Evolutionary conservation across 2,329 filamentous ascomycete genomes (phyloP).

Genomic region (Trichophyton simii): DNA sequence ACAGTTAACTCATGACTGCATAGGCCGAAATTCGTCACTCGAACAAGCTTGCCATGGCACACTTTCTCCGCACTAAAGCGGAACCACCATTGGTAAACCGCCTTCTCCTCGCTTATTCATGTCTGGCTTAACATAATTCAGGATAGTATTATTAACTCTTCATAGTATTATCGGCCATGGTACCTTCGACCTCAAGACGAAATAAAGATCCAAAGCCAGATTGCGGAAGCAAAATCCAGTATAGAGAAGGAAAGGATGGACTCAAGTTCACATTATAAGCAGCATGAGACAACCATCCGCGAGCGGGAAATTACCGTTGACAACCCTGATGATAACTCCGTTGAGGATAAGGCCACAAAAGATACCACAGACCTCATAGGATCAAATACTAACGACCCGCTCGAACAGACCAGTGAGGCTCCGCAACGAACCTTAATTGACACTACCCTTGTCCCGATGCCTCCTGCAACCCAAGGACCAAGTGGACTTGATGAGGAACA

Average conservation of each 20-base stretch:
- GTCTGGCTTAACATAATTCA: constrained; percentile 2
- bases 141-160: neutral
- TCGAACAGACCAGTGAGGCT: constrained; percentile 3
- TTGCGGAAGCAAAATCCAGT: constrained; percentile 49
- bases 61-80: constrained; percentile 58
- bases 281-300: constrained; percentile 19
- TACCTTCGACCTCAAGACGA: constrained; percentile 58
- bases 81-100: constrained; percentile 60
- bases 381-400: constrained; percentile 13
- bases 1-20: constrained; percentile 16
- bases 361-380: constrained; percentile 17
- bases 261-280: constrained; percentile 39
- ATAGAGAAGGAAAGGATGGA: constrained; percentile 55
- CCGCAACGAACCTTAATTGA: neutral
- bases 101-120: neutral
- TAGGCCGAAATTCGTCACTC: constrained; percentile 65
- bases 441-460: neutral
- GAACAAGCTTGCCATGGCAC: constrained; percentile 58
- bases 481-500: constrained; percentile 50
- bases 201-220: constrained; percentile 56
- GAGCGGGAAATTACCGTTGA: constrained; percentile 11
- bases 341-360: constrained; percentile 11
- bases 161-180: constrained; percentile 77
- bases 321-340: neutral
- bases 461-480: constrained; percentile 22